These are phyloP conservation scores for Alternaria gansuensis DNA, from an alignment of 2,329 filamentous ascomycete species.

Conservation along the genomic window DNA sequence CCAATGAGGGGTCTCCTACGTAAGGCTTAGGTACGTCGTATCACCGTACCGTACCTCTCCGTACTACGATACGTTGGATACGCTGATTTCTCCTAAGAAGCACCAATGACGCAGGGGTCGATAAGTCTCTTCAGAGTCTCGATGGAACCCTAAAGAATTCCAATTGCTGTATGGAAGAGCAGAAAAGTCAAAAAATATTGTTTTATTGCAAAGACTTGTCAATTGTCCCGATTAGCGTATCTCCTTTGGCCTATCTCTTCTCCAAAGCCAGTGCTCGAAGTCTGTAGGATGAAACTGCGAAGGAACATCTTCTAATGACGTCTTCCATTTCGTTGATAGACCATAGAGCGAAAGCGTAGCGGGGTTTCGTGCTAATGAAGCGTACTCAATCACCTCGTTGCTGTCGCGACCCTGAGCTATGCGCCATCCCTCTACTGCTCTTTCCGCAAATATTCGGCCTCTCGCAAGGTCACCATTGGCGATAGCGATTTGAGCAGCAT, in stretches of 20 bases:
- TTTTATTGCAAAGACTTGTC: too few species aligned
- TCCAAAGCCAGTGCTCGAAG: conserved; percentile 43
- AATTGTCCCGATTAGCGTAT: too few species aligned
- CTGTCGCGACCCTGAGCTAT: conserved; percentile 36
- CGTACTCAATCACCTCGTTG: conserved; percentile 27
- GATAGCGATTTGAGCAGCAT: conserved; percentile 42
- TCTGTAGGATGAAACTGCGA: conserved; percentile 20
- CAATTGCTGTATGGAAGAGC: too few species aligned
- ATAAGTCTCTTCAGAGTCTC: too few species aligned
- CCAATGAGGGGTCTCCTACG: background rate
- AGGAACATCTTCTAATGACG: conserved; percentile 27
- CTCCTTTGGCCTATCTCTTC: too few species aligned
- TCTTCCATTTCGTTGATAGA: conserved; percentile 36
- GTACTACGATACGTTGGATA: too few species aligned
- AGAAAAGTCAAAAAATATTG: too few species aligned
- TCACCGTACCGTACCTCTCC: too few species aligned
- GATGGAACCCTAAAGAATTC: too few species aligned
- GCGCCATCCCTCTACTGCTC: conserved; percentile 19
- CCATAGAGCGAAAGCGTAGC: conserved; percentile 25
- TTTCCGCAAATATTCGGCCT: conserved; percentile 41
- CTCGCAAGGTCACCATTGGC: conserved; percentile 46
- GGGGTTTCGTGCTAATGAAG: conserved; percentile 23
- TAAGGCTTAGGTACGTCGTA: background rate
- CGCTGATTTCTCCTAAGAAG: too few species aligned
- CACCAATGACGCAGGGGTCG: too few species aligned